Conservation (phyloP, 2,329 filamentous ascomycete genomes). For the Trichoderma sp. region DNA sequence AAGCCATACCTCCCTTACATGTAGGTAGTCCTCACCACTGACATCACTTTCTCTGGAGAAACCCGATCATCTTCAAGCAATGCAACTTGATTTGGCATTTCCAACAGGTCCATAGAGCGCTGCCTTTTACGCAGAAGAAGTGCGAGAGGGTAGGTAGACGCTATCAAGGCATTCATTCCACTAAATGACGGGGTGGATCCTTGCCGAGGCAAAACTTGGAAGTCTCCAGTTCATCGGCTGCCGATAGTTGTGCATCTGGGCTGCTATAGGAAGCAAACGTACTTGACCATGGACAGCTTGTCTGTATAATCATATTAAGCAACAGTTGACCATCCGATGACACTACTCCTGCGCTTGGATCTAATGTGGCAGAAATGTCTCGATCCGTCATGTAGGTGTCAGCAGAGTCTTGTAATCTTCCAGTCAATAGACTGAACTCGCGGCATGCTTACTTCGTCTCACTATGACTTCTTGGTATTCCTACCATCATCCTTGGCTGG, state of each 20-base stretch:
- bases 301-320: no score
- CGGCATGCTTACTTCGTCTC: not conserved
- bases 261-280: no score
- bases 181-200: not conserved
- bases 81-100: no score
- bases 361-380: not conserved
- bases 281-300: no score
- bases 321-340: not conserved
- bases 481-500: not conserved
- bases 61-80: no score
- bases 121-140: no score
- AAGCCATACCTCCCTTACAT: no score
- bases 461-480: not conserved
- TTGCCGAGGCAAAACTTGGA: constrained; percentile 3
- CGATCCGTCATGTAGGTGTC: not conserved
- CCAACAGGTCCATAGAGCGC: no score
- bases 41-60: no score
- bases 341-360: not conserved
- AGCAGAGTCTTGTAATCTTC: not conserved
- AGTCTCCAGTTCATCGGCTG: not conserved
- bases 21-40: no score
- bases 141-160: no score
- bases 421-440: not conserved
- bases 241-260: not conserved
- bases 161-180: no score